Percentiles rank a stretch among this genome's conserved stretches.
These are phyloP conservation scores for Mycosphaerelloides madeirae DNA, from an alignment of 2,329 filamentous ascomycete genomes.

Conservation along the genomic window DNA sequence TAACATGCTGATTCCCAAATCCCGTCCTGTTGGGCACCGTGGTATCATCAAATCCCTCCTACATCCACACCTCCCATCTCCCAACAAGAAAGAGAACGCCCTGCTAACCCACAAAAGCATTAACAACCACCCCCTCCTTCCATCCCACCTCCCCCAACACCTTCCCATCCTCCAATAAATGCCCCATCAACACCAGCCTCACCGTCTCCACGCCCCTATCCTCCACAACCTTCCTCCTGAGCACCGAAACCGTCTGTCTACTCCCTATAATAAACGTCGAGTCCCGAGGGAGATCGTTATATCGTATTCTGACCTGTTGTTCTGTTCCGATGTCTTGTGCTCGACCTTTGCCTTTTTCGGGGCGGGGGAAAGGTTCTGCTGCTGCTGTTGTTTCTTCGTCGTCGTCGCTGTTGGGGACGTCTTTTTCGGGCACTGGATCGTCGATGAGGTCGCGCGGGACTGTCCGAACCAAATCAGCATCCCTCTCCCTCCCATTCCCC, in stretches of 20 bases:
- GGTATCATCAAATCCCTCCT: slow-evolving; percentile 6
- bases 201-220: slow-evolving; percentile 61
- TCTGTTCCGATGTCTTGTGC: slow-evolving; percentile 30
- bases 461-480: too few relatives aligned
- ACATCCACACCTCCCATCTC: not conserved
- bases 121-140: slow-evolving; percentile 69
- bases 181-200: slow-evolving; percentile 75
- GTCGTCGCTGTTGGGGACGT: slow-evolving; percentile 24
- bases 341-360: slow-evolving; percentile 31
- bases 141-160: slow-evolving; percentile 68
- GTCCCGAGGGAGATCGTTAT: slow-evolving; percentile 38
- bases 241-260: slow-evolving; percentile 55
- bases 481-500: slow-evolving; percentile 9
- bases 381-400: slow-evolving; percentile 11
- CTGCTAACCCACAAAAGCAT: slow-evolving; percentile 57
- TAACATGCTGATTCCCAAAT: too few relatives aligned
- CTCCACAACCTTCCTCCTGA: slow-evolving; percentile 60
- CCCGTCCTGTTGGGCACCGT: slow-evolving; percentile 10
- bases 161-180: slow-evolving; percentile 65
- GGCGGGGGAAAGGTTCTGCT: not conserved
- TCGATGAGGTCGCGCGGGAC: too few relatives aligned
- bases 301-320: slow-evolving; percentile 33
- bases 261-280: slow-evolving; percentile 32
- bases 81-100: not conserved
- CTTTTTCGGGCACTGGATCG: slow-evolving; percentile 13